Conservation (phyloP, 306 rosid genomes). For the Ormosia emarginata region DNA sequence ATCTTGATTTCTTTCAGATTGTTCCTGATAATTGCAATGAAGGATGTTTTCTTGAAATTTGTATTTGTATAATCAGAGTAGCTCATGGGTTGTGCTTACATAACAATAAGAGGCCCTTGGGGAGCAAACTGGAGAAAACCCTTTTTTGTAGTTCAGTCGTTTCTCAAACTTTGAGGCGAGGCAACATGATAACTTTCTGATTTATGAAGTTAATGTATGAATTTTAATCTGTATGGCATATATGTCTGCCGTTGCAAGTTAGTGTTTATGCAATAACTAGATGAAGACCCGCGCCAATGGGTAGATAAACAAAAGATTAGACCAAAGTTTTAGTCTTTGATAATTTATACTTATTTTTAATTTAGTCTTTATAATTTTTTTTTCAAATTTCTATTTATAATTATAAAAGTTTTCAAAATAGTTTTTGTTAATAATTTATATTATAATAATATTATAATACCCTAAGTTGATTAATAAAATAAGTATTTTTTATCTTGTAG, state of each 20-base stretch:
- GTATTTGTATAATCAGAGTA: conserved; percentile 28
- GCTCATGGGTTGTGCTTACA: conserved; percentile 1
- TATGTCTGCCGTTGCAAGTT: not conserved
- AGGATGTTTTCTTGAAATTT: conserved; percentile 33
- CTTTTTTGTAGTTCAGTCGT: not conserved
- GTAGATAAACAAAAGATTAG: too few relatives aligned
- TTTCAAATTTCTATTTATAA: too few relatives aligned
- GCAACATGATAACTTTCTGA: not conserved
- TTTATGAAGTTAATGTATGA: conserved; percentile 17
- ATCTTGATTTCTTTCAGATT: conserved; percentile 24
- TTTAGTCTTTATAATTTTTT: too few relatives aligned
- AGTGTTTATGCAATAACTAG: not conserved
- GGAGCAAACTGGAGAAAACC: conserved; percentile 25
- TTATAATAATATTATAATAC: too few relatives aligned
- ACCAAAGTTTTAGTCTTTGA: too few relatives aligned
- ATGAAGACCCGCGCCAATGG: too few relatives aligned
- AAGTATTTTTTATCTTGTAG: too few relatives aligned
- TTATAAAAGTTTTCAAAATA: too few relatives aligned
- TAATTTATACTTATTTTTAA: too few relatives aligned
- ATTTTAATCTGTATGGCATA: not conserved
- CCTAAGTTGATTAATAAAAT: too few relatives aligned
- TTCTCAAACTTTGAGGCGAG: conserved; percentile 12
- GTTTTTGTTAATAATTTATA: too few relatives aligned
- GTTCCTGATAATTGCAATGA: conserved; percentile 39
- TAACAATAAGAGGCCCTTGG: conserved; percentile 24